Conservation (phyloP, 2,329 filamentous ascomycete species). For the Parastagonospora avenae region DNA sequence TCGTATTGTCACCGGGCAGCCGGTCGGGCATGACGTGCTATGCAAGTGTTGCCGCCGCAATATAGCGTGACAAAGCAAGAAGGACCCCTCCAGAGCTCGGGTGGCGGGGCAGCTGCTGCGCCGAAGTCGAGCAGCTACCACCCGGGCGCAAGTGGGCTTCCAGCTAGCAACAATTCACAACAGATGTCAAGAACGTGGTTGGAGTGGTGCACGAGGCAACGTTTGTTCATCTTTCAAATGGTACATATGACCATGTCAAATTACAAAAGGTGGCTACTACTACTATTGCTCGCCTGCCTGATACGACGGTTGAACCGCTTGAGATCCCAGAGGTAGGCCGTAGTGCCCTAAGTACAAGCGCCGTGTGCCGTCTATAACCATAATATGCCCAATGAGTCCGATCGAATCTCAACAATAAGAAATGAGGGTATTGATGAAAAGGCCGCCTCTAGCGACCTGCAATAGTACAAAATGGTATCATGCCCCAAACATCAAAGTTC, state of each 20-base stretch:
- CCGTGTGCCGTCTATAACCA: constrained; percentile 2
- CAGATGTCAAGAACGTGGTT: background rate
- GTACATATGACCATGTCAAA: background rate
- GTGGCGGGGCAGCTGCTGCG: background rate
- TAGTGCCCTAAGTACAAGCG: constrained; percentile 1
- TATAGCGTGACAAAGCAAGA: constrained; percentile 14
- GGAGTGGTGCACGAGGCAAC: background rate
- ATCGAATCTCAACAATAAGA: constrained; percentile 2
- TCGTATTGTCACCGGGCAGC: constrained; percentile 5
- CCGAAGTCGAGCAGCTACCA: background rate
- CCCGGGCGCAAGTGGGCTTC: background rate
- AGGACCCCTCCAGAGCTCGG: background rate
- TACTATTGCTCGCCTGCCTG: background rate
- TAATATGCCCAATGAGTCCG: constrained; percentile 3
- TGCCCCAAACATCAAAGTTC: constrained; percentile 14
- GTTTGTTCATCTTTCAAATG: background rate
- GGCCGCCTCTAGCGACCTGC: constrained; percentile 21
- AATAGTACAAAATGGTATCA: constrained; percentile 37
- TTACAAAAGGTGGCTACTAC: background rate
- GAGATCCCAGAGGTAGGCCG: background rate
- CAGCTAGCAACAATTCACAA: background rate
- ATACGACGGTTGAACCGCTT: background rate
- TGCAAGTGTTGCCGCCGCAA: background rate
- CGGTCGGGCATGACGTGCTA: constrained; percentile 1
- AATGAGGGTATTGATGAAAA: constrained; percentile 25